Base-by-base conservation (phyloP, 345 rosid species). In the Nephelium lappaceum region DNA sequence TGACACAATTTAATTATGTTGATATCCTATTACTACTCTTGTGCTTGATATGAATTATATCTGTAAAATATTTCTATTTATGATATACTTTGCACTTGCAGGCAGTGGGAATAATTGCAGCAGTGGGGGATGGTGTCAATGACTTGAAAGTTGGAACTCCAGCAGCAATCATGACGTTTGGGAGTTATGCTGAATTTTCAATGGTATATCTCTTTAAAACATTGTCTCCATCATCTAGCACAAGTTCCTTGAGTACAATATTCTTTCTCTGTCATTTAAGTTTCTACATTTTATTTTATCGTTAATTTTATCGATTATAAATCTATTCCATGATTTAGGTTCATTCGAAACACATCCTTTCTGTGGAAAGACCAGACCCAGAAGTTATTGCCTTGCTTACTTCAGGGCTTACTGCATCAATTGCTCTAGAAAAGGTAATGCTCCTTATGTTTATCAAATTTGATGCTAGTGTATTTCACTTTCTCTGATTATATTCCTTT, bases 301-400 rank as follows among this genome's bases (percentile, higher is more conserved):
- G 23, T 60, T 41, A 47, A 58, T 67, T 69, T 71, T n/a, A 57
- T 73, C 62, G 78, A 63, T 72, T 69, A 51, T 36, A 74, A 62
- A 72, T 72, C 18, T 66, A 63, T 14, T 73, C 12, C 79, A 11
- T 62, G 65, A 68, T 69, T 8, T 78, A 95, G 98, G 95, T 95
- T 75, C 85, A 87, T 64, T 82, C 93, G 67, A 93, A 90, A 83
- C 92, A 92, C 24, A 80, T 95, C 66, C 96, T 95, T 84, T 93
- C 97, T 67, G 93, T 95, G 73, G 90, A 96, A 76, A 91, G 93
- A 77, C 99, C 98, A 67, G 98, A 92, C 77, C 96, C 99, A 36
- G 98, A 95, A 88, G 98, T 93, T 79, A 93, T 95, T 85, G 99
- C 98, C 74, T 90, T 95, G 98, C 99, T 95, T 85, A 95, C 99